phyloP scores from a whole-genome alignment of 2,329 filamentous ascomycete species.

The Calycina herbarum region DNA sequence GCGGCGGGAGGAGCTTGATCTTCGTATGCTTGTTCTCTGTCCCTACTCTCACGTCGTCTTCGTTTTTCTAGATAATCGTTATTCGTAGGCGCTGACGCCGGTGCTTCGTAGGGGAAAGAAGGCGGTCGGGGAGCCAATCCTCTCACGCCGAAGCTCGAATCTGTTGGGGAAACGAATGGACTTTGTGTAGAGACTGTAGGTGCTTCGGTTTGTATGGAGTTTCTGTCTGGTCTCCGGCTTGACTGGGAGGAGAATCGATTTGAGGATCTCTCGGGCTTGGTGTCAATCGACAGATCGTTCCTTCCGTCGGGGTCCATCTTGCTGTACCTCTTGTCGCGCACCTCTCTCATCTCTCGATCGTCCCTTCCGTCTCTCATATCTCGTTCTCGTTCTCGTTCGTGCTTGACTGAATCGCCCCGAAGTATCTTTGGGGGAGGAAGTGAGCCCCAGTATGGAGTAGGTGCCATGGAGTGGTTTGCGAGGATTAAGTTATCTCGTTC shows the following conservation, averaged over 20 bases:
- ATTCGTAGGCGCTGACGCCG: constrained; percentile 32
- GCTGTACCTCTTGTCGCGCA: background rate
- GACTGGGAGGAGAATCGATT: constrained; percentile 41
- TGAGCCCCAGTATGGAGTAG: constrained; percentile 54
- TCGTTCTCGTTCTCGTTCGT: constrained; percentile 31
- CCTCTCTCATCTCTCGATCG: constrained; percentile 9
- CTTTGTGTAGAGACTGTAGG: constrained; percentile 59
- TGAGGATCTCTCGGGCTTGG: constrained; percentile 17
- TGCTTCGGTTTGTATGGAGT: constrained; percentile 58
- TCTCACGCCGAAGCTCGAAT: constrained; percentile 50
- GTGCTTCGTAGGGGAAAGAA: constrained; percentile 52
- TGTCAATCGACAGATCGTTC: constrained; percentile 29
- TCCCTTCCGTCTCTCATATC: constrained; percentile 21
- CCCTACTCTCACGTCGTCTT: constrained; percentile 44
- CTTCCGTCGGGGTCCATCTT: constrained; percentile 18
- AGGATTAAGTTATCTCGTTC: constrained; percentile 2
- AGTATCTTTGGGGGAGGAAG: constrained; percentile 50
- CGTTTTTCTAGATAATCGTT: constrained; percentile 47
- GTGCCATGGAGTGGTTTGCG: constrained; percentile 17
- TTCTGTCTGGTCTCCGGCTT: constrained; percentile 32
- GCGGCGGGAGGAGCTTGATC: constrained; percentile 49
- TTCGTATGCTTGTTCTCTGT: constrained; percentile 43
- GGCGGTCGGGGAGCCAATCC: constrained; percentile 60
- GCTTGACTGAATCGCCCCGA: constrained; percentile 39
- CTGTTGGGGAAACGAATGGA: constrained; percentile 55